Percentiles rank a stretch among this genome's conserved stretches.
Evolutionary conservation across 345 rosid genomes (phyloP).

Genomic region (Eucalyptus polybractea): DNA sequence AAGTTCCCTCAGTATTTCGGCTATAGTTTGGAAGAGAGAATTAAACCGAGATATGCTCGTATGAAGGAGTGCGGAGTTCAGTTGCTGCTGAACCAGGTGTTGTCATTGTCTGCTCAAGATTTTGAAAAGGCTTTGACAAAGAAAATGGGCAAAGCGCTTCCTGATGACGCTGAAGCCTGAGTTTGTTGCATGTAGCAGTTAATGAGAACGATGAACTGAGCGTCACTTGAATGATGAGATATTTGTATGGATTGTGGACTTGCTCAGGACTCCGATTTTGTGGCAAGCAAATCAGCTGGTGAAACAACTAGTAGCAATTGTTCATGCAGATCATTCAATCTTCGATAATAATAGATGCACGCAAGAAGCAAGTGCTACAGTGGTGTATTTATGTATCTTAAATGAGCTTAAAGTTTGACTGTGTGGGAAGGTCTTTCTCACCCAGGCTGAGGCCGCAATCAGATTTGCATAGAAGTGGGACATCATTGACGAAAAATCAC

Average conservation of each 20-base stretch:
- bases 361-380: neutral
- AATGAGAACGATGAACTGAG: neutral
- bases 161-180: neutral
- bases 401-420: neutral
- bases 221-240: neutral
- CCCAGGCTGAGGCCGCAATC: neutral
- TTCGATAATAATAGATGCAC: neutral
- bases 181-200: neutral
- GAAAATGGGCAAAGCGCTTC: conserved; percentile 40
- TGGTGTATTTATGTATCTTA: neutral
- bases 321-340: neutral
- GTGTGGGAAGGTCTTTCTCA: neutral
- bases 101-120: conserved; percentile 40
- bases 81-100: conserved; percentile 59
- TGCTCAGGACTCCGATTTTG: neutral
- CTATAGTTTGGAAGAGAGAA: conserved; percentile 71
- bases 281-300: neutral
- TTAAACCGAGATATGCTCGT: conserved; percentile 66
- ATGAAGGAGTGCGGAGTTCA: conserved; percentile 53
- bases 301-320: neutral
- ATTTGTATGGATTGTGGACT: neutral
- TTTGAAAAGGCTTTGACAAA: conserved; percentile 49
- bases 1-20: conserved; percentile 91
- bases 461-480: neutral
- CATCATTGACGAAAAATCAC: neutral